Evolutionary conservation across 805 yeast genomes (phyloP).

Genomic region (Zygoascus flipseniorum): DNA sequence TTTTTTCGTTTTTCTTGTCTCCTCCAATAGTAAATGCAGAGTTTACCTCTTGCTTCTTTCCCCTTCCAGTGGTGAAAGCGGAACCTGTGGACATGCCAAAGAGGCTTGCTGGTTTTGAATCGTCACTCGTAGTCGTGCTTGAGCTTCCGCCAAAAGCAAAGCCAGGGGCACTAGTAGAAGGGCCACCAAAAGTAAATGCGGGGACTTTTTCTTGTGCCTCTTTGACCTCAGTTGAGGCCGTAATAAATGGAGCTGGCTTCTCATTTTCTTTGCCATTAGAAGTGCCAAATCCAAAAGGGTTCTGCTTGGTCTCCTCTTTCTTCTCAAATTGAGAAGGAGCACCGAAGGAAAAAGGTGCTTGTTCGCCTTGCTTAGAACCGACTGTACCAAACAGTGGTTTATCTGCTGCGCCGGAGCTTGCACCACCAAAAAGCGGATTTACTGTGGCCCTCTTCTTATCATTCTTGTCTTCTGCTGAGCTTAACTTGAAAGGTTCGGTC

Average conservation of each 20-base stretch:
- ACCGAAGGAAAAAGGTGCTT: background rate
- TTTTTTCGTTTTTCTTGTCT: background rate
- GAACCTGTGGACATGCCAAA: background rate
- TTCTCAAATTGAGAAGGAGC: background rate
- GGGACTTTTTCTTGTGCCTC: background rate
- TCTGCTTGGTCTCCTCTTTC: background rate
- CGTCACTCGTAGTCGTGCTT: background rate
- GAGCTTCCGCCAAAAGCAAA: background rate
- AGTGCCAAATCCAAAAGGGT: background rate
- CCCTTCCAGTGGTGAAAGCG: background rate
- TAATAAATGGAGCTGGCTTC: background rate
- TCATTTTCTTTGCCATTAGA: background rate
- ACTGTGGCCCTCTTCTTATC: background rate
- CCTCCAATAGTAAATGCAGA: conserved; percentile 1
- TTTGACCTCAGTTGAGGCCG: background rate
- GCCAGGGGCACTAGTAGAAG: background rate
- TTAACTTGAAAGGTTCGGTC: background rate
- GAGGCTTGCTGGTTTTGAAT: background rate
- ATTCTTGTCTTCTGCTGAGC: background rate
- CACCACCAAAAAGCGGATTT: no score
- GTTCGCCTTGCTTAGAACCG: background rate
- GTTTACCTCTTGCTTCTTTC: background rate
- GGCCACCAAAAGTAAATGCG: background rate
- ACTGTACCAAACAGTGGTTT: background rate
- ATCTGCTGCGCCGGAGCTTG: no score